phyloP scores from a whole-genome alignment of 1,139 yeast genomes.

The Pichia sp. region DNA sequence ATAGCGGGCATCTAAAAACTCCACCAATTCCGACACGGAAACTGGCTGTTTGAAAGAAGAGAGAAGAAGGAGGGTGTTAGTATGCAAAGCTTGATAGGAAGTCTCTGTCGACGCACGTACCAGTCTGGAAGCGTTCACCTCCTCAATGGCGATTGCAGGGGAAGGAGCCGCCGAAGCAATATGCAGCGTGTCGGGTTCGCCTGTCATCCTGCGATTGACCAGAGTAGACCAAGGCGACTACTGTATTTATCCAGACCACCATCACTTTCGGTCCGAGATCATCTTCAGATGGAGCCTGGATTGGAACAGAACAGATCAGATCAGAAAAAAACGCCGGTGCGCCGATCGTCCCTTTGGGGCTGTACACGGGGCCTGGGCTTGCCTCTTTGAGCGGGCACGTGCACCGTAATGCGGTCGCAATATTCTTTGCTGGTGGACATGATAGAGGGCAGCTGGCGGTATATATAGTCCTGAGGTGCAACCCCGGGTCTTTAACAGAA shows the following conservation, averaged over 20 bases:
- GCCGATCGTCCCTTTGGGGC: not conserved
- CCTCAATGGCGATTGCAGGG: not conserved
- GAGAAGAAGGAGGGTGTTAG: not conserved
- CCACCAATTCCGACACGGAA: not conserved
- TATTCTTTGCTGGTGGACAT: too few species aligned
- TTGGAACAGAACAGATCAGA: too few species aligned
- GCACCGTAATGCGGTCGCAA: not conserved
- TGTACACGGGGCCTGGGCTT: not conserved
- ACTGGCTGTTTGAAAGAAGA: constrained; percentile 4
- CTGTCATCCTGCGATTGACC: not conserved
- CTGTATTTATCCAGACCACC: too few species aligned
- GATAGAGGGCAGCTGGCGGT: not conserved
- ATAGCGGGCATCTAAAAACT: not conserved
- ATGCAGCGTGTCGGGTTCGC: not conserved
- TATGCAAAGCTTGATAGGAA: too few species aligned
- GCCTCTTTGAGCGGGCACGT: not conserved
- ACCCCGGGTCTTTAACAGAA: not conserved
- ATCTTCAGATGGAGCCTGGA: too few species aligned
- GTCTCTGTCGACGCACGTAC: not conserved
- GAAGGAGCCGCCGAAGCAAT: not conserved
- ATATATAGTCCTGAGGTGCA: not conserved
- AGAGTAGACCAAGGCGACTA: too few species aligned
- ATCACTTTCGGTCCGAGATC: too few species aligned
- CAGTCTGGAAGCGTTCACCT: not conserved
- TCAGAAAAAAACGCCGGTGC: not conserved